These are phyloP conservation scores for Phialophora tarda DNA, from an alignment of 2,329 filamentous ascomycete genomes.

Conservation along the genomic window DNA sequence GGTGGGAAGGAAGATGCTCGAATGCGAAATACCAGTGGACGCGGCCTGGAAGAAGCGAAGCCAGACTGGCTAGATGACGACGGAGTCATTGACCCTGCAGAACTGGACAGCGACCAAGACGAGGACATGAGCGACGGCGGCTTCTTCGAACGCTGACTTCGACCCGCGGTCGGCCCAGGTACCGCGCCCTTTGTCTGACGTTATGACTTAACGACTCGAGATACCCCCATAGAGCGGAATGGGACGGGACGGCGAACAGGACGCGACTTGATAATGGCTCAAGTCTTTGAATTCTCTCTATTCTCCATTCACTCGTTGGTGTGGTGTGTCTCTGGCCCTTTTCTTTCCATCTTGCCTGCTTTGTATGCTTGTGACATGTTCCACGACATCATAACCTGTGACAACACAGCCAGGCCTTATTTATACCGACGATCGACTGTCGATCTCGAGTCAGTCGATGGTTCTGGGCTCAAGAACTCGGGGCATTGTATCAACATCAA, in stretches of 20 bases:
- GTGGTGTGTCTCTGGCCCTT: background rate
- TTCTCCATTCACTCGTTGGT: background rate
- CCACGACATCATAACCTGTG: constrained; percentile 15
- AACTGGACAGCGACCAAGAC: constrained; percentile 33
- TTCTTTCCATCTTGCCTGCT: constrained; percentile 6
- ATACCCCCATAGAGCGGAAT: constrained; percentile 23
- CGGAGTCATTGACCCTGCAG: constrained; percentile 30
- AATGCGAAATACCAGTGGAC: constrained; percentile 17
- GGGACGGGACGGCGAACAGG: constrained; percentile 4
- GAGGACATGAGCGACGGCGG: constrained; percentile 45
- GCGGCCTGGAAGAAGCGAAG: constrained; percentile 10
- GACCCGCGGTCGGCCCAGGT: background rate
- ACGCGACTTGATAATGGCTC: background rate
- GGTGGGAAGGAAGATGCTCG: constrained; percentile 27
- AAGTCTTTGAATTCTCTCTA: background rate
- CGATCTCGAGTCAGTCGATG: background rate
- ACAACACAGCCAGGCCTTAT: constrained; percentile 17
- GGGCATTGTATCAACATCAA: background rate
- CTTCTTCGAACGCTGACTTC: constrained; percentile 46
- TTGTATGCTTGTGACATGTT: constrained; percentile 23
- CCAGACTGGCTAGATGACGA: constrained; percentile 34
- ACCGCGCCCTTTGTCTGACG: background rate
- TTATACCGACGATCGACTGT: constrained; percentile 13
- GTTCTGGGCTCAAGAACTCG: background rate
- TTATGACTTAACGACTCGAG: constrained; percentile 29